Evolutionary conservation across 208 protist genomes (phyloP).

Genomic region (Angomonas desouzai): DNA sequence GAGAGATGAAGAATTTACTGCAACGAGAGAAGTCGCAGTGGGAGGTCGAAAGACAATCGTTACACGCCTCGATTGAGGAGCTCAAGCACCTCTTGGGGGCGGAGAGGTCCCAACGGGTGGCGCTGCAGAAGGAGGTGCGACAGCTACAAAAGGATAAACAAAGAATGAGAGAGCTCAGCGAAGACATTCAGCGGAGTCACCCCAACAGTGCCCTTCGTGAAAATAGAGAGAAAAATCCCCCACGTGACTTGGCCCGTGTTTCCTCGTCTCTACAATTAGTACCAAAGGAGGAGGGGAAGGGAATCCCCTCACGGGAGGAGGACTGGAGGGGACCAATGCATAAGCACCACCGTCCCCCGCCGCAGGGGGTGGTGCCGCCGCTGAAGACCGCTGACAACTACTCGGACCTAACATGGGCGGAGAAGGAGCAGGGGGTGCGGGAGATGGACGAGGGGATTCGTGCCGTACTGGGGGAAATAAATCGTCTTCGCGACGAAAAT

Average conservation of each 20-base stretch:
- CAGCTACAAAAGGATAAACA: slow-evolving; percentile 17
- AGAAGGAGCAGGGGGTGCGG: not conserved
- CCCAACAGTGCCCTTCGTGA: not conserved
- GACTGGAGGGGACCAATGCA: not conserved
- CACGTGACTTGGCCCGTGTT: not conserved
- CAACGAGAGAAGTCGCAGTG: slow-evolving; percentile 13
- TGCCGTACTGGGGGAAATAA: slow-evolving; percentile 3
- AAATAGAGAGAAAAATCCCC: not conserved
- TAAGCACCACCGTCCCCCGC: not conserved
- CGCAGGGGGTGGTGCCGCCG: not conserved
- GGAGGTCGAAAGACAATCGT: slow-evolving; percentile 16
- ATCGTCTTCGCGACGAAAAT: not conserved
- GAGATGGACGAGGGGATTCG: not conserved
- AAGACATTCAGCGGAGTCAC: not conserved
- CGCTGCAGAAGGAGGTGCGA: slow-evolving; percentile 12
- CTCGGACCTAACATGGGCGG: not conserved
- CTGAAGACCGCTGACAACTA: not conserved
- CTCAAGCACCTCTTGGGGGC: slow-evolving; percentile 21
- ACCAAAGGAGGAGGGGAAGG: not conserved
- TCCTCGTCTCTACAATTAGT: not conserved
- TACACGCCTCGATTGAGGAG: slow-evolving; percentile 12
- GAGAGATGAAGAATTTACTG: not conserved
- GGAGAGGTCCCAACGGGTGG: slow-evolving; percentile 22
- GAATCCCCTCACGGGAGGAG: not conserved
- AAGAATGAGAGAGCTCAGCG: slow-evolving; percentile 9